Conservation (phyloP, 2,329 filamentous ascomycete genomes). For the Phyllosticta citrichinensis region DNA sequence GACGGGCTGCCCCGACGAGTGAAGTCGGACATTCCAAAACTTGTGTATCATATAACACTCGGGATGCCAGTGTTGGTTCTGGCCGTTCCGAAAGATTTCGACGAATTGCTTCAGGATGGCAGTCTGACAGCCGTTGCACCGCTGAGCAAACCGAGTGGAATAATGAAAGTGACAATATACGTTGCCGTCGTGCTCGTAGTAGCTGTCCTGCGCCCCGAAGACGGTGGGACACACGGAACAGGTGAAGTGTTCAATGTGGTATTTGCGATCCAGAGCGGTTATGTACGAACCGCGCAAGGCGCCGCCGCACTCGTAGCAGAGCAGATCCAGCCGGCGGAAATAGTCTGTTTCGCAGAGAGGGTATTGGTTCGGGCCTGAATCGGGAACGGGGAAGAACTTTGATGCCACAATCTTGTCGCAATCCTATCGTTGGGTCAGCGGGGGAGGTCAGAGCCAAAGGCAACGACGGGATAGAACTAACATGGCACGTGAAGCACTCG, state of each 20-base stretch:
- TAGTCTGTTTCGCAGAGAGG: constrained; percentile 97
- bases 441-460: constrained; percentile 7
- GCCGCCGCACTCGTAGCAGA: constrained; percentile 86
- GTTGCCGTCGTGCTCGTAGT: constrained; percentile 93
- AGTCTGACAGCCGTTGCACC: constrained; percentile 93
- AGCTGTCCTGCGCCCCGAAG: constrained; percentile 97
- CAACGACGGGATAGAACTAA: constrained; percentile 37
- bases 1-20: constrained; percentile 32
- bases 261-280: constrained; percentile 93
- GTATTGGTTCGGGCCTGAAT: constrained; percentile 81
- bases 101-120: constrained; percentile 98
- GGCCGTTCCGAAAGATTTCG: constrained; percentile 93
- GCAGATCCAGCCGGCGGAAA: constrained; percentile 79
- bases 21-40: constrained; percentile 93
- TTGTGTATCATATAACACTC: constrained; percentile 99
- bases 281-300: constrained; percentile 95
- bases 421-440: constrained; percentile 49
- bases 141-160: constrained; percentile 90
- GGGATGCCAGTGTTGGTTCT: constrained; percentile 98
- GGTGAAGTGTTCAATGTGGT: constrained; percentile 98
- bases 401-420: constrained; percentile 95
- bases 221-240: constrained; percentile 94
- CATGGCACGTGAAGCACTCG: constrained; percentile 95
- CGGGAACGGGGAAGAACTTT: constrained; percentile 96
- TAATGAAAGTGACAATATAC: constrained; percentile 99